Base-by-base conservation (phyloP, 441 rosid species). In the Populus tomentosa region DNA sequence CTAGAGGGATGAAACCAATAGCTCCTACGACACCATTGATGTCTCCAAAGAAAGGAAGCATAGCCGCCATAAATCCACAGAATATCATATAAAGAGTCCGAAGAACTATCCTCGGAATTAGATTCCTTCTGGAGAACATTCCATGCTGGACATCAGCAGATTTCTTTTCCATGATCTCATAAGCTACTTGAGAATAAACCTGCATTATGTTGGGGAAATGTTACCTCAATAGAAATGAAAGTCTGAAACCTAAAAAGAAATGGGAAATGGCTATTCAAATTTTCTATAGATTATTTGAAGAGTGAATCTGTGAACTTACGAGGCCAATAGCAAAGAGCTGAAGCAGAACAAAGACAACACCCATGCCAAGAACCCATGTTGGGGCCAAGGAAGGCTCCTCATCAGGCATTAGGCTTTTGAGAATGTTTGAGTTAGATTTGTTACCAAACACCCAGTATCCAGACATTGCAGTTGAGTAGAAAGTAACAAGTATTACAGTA, bases 121-220 rank as follows among this genome's bases (percentile, higher is more conserved):
- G 85, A 85, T 93, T 95, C 42, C 97, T 84, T 83, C 11, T 88
- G 16, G 99, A 89, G 81, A 95, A 95, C 79, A 88, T 83, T 82
- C 98, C 99, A 87, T 85, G 89, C 38, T 87, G 90, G 78, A 87
- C 87, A 76, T 95, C 98, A 10, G 97, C 99, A 1, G 97, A 85
- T 38, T 88, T 69, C 87, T 83, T 88, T 80, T 93, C 97, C 97
- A 95, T 91, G 74, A 95, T 90, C 87, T 95, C 97, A 62, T 89
- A 93, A 0, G 98, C 98, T 18, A 95, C 98, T 93, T 95, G 99
- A 77, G 97, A 95, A 80, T 95, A 93, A 35, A 95, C 98, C 98
- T 94, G 89, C 46, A 53, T 65, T 70, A 9, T 59, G 66, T 20
- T 1, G n/a, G 42, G 8, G 42, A 35, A 68, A 4, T 11, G 40